Conservation (phyloP, 306 rosid genomes). For the Rosa chinensis region DNA sequence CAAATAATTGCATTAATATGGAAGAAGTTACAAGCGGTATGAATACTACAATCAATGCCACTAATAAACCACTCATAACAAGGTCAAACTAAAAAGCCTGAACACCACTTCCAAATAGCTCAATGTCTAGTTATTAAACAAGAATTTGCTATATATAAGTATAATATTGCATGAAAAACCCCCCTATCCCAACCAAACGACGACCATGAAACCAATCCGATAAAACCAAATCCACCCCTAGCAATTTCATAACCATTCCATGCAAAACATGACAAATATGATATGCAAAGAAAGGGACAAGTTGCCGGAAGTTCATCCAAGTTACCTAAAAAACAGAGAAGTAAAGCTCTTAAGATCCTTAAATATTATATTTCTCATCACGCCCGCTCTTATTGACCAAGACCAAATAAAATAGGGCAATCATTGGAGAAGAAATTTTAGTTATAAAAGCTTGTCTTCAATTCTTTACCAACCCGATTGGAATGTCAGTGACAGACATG, state of each 20-base stretch:
- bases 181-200: not conserved
- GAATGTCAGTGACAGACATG: slow-evolving; percentile 9
- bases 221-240: not conserved
- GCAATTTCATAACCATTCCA: not conserved
- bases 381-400: not conserved
- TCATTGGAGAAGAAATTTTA: not conserved
- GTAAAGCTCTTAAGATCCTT: not conserved
- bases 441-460: not conserved
- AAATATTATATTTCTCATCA: not conserved
- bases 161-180: not conserved
- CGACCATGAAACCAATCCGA: not conserved
- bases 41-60: too few relatives aligned
- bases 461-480: not conserved
- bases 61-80: too few relatives aligned
- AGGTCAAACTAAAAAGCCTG: too few relatives aligned
- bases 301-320: not conserved
- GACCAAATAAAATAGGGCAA: not conserved
- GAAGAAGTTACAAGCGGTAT: too few relatives aligned
- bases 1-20: too few relatives aligned
- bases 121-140: too few relatives aligned
- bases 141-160: too few relatives aligned
- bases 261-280: slow-evolving; percentile 1
- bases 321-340: not conserved
- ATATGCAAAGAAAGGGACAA: not conserved
- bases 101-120: too few relatives aligned